A percentile compares a stretch with the other conserved stretches of the same genome.
phyloP scores from a whole-genome alignment of 768 basidiomycete genomes.

The Boletus sp. region DNA sequence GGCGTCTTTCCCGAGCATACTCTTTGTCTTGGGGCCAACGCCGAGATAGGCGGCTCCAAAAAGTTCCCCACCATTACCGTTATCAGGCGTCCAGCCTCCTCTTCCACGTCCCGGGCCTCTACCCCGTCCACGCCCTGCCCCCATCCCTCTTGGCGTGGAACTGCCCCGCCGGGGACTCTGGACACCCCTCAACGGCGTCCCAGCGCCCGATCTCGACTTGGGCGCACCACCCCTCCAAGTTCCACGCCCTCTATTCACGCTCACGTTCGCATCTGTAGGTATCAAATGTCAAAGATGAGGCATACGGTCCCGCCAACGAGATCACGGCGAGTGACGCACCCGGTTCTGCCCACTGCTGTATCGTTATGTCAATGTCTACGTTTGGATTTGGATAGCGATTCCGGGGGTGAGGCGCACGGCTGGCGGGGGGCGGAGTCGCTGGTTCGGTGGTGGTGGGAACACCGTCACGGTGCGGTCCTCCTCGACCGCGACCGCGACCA shows the following conservation, averaged over 20 bases:
- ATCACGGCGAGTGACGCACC: slow-evolving; percentile 11
- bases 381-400: slow-evolving; percentile 19
- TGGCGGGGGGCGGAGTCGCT: neutral
- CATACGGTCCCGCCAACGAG: no score
- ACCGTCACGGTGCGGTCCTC: neutral
- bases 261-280: neutral
- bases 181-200: slow-evolving; percentile 15
- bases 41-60: neutral
- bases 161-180: slow-evolving; percentile 12
- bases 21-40: neutral
- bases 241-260: neutral
- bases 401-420: slow-evolving; percentile 5
- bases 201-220: slow-evolving; percentile 11
- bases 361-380: slow-evolving; percentile 21
- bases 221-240: slow-evolving; percentile 6
- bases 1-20: slow-evolving; percentile 32
- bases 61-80: neutral
- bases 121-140: slow-evolving; percentile 23
- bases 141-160: slow-evolving; percentile 10
- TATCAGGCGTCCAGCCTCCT: neutral
- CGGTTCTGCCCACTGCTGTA: slow-evolving; percentile 25
- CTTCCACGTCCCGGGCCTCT: slow-evolving; percentile 21
- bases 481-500: slow-evolving; percentile 25
- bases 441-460: neutral
- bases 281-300: no score